Percentiles rank a stretch among this genome's conserved stretches.
Conservation (phyloP, 257 asterid species). For the Vinca minor region DNA sequence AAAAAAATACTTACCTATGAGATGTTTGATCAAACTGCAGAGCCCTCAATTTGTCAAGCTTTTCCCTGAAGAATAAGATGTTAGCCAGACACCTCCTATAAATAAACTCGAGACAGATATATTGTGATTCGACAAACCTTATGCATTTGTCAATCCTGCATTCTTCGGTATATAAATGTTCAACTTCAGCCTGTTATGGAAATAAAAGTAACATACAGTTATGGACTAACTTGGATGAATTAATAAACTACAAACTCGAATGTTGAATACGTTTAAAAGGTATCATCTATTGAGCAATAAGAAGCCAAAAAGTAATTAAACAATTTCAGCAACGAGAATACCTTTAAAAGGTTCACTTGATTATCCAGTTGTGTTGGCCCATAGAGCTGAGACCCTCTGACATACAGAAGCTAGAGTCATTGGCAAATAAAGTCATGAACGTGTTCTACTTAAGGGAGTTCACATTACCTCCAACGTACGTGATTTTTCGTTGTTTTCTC, state of each 20-base stretch:
- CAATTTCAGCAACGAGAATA: slow-evolving; percentile 14
- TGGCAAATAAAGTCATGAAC: slow-evolving; percentile 16
- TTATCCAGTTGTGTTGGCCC: slow-evolving; percentile 31
- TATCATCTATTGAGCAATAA: neutral
- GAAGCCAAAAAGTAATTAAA: neutral
- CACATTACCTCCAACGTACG: slow-evolving; percentile 64
- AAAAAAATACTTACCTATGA: slow-evolving; percentile 41
- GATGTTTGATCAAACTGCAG: slow-evolving; percentile 34
- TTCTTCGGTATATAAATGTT: slow-evolving; percentile 43
- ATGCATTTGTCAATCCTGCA: slow-evolving; percentile 48
- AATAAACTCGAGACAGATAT: neutral
- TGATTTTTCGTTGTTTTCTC: slow-evolving; percentile 71
- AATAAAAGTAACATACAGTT: slow-evolving; percentile 5
- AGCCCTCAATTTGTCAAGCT: slow-evolving; percentile 40
- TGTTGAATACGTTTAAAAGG: neutral
- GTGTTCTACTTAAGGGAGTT: slow-evolving; percentile 6
- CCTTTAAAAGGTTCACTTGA: slow-evolving; percentile 47
- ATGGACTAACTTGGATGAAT: neutral
- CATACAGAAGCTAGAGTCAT: slow-evolving; percentile 18
- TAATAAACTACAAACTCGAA: neutral
- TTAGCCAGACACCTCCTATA: slow-evolving; percentile 10
- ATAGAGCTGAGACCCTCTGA: slow-evolving; percentile 44
- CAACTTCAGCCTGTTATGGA: slow-evolving; percentile 54
- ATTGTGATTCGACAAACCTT: slow-evolving; percentile 39
- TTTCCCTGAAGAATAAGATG: slow-evolving; percentile 43